These are phyloP conservation scores for Aspergillus sp. DNA, from an alignment of 2,329 filamentous ascomycete genomes.

Conservation along the genomic window DNA sequence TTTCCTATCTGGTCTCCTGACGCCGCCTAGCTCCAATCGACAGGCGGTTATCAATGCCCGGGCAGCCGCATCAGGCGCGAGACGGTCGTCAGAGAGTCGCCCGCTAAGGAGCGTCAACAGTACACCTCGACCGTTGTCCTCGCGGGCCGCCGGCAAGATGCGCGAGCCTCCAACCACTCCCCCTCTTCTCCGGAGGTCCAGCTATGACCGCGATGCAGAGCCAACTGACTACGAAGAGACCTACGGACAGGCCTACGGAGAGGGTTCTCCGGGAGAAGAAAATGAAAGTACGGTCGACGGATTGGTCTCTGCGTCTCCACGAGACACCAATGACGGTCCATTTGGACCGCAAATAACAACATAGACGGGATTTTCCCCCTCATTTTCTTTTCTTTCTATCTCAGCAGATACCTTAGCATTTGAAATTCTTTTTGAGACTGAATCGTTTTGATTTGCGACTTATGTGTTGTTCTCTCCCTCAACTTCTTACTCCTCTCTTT, in stretches of 20 bases:
- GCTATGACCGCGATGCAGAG: slow-evolving; percentile 62
- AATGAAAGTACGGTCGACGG: slow-evolving; percentile 47
- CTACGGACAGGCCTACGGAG: slow-evolving; percentile 23
- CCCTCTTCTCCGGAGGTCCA: slow-evolving; percentile 55
- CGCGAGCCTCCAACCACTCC: slow-evolving; percentile 49
- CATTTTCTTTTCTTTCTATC: slow-evolving; percentile 6
- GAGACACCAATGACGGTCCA: slow-evolving; percentile 27
- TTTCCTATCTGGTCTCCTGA: slow-evolving; percentile 78
- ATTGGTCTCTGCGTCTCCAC: slow-evolving; percentile 36
- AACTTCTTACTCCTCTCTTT: slow-evolving; percentile 7
- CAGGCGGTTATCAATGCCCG: slow-evolving; percentile 54
- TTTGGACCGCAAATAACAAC: slow-evolving; percentile 32
- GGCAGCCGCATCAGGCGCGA: slow-evolving; percentile 27
- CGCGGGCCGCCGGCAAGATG: slow-evolving; percentile 30
- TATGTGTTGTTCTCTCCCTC: slow-evolving; percentile 1
- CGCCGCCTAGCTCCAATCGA: slow-evolving; percentile 78
- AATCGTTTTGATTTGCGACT: not conserved
- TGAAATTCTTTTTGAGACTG: not conserved
- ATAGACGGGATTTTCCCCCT: slow-evolving; percentile 14
- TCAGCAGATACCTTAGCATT: slow-evolving; percentile 4
- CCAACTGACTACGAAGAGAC: slow-evolving; percentile 39
- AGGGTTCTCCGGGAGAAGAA: slow-evolving; percentile 51
- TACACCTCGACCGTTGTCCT: slow-evolving; percentile 29
- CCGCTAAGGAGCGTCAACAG: slow-evolving; percentile 33
- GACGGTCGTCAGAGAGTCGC: slow-evolving; percentile 35